These are phyloP conservation scores for Elaeagnus macrophylla DNA, from an alignment of 306 rosid genomes.

Conservation along the genomic window DNA sequence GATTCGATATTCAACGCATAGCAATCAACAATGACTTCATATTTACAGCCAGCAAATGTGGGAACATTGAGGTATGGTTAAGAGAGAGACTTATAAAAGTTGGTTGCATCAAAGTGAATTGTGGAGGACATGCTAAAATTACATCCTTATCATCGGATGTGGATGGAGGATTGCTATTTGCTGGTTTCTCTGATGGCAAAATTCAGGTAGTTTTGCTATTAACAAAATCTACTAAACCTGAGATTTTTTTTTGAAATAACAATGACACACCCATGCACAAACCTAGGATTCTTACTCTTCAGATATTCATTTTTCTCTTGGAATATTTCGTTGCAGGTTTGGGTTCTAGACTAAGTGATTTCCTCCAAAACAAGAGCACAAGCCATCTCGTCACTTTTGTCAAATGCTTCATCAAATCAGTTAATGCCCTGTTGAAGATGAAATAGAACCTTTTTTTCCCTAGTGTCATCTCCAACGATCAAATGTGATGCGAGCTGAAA, in stretches of 20 bases:
- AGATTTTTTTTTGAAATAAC: not conserved
- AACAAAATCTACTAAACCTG: not conserved
- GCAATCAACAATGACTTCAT: conserved; percentile 61
- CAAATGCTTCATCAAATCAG: not conserved
- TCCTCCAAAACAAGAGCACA: not conserved
- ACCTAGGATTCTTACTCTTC: too few species aligned
- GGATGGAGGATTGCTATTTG: conserved; percentile 57
- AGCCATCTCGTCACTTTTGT: not conserved
- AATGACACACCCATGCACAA: not conserved
- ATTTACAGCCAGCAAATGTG: conserved; percentile 68
- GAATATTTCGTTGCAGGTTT: conserved; percentile 44
- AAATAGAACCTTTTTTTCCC: not conserved
- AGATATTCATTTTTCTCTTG: not conserved
- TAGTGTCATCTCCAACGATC: not conserved
- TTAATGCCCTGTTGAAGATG: not conserved
- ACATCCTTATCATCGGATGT: conserved; percentile 53
- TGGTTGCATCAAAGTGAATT: conserved; percentile 57
- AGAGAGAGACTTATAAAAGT: conserved; percentile 47
- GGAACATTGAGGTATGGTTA: conserved; percentile 71
- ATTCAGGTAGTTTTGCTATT: conserved; percentile 51
- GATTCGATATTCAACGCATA: conserved; percentile 56
- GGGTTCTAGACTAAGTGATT: conserved; percentile 50
- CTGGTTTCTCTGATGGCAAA: conserved; percentile 75
- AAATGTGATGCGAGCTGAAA: not conserved
- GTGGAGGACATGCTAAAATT: conserved; percentile 55